Evolutionary conservation across 371 early-diverging fungal genomes (phyloP), one percentile per base, ranked within the genome.

Genomic region (Syncephalastrum monosporum): DNA sequence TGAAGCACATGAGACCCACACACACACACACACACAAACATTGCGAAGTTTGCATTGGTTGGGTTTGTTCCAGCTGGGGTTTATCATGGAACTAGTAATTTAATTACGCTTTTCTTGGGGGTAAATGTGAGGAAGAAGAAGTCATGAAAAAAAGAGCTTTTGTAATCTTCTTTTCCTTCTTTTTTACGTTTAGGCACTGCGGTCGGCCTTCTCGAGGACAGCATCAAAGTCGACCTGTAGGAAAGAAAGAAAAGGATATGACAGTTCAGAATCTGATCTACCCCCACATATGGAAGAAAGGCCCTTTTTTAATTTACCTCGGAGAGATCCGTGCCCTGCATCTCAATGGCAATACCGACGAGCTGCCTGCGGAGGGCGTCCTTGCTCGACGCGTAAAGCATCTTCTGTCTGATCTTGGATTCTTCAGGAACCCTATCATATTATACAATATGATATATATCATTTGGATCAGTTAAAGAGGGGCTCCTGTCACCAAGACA

Each of bases 331-430:
- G 91, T 93, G 61, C 87, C 91, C 82, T 97, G 97, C 63, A 96
- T 77, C 55, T 94, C 94, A 50, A 78, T 69, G 53, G 76, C 82
- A 56, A 94, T 58, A 53, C 95, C 96, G 45, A 81, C 82, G 52
- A 95, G 82, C 50, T 72, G 69, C 73, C 78, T 87, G 70, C 91
- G 87, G 43, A 97, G 67, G 51, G 86, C 88, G 43, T 89, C 89
- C 79, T 92, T 94, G 81, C 87, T 88, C 54, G 92, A 84, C 50
- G 97, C 88, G 80, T 94, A 96, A 65, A 95, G 46, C 97, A 97
- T 97, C 86, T 94, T 95, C 63, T 79, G 56, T 70, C 83, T 88
- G 61, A 94, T 69, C 66, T 81, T 86, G 54, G 94, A 74, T 13
- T 60, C 72, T 64, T 95, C 95, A 21, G 97, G 97, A 21, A 88